Evolutionary conservation across 1,284 basidiomycete genomes (phyloP).

Genomic region (Pascua guehoae): DNA sequence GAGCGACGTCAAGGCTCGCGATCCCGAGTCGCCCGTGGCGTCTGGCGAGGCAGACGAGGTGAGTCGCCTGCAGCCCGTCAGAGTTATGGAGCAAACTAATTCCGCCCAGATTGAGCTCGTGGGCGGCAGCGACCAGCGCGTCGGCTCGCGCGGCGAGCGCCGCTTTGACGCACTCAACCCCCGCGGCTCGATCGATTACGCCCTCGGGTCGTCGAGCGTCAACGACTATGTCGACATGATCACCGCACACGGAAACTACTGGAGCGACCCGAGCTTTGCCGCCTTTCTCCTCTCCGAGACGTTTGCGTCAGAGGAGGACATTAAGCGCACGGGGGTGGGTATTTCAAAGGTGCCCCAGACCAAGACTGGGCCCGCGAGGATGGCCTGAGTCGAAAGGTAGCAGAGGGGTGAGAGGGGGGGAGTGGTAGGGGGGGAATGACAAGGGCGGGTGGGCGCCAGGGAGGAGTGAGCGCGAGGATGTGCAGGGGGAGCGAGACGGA

Average conservation of each 20-base stretch:
- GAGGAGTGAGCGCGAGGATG: too few relatives aligned
- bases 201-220: conserved; percentile 39
- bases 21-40: background rate
- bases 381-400: too few relatives aligned
- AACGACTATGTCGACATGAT: conserved; percentile 49
- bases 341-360: background rate
- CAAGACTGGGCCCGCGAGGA: too few relatives aligned
- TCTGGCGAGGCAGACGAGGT: conserved; percentile 41
- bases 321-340: background rate
- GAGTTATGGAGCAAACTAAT: background rate
- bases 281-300: conserved; percentile 48
- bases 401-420: too few relatives aligned
- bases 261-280: conserved; percentile 41
- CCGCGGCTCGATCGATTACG: conserved; percentile 49
- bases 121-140: conserved; percentile 14
- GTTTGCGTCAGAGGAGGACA: conserved; percentile 11
- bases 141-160: conserved; percentile 43
- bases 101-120: too few relatives aligned
- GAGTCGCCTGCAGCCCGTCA: background rate
- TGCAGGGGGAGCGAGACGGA: too few relatives aligned
- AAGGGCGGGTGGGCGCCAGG: too few relatives aligned
- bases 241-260: conserved; percentile 46
- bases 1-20: background rate
- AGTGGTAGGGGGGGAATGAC: too few relatives aligned
- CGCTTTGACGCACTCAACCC: conserved; percentile 50